Conservation (phyloP, 495 filamentous ascomycete genomes). For the Penicillium flavigenum region DNA sequence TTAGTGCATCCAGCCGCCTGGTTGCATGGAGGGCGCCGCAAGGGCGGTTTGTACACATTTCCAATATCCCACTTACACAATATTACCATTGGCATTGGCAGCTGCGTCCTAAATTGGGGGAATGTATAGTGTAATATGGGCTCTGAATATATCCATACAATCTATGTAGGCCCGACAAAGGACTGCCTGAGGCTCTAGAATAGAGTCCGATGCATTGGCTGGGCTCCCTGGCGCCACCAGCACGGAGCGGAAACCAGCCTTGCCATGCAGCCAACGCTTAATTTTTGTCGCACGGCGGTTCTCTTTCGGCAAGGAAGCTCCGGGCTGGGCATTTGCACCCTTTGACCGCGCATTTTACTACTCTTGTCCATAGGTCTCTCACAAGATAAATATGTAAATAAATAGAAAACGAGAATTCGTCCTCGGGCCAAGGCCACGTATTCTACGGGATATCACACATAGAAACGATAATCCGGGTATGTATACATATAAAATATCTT, state of each 20-base stretch:
- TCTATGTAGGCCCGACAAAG: background rate
- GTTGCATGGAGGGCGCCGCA: slow-evolving; percentile 16
- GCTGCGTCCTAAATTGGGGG: slow-evolving; percentile 1
- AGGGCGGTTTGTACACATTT: slow-evolving; percentile 6
- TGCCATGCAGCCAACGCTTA: slow-evolving; percentile 22
- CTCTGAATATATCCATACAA: background rate
- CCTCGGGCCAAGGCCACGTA: slow-evolving; percentile 6
- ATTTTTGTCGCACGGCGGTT: slow-evolving; percentile 8
- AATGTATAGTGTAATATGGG: background rate
- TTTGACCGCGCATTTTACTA: background rate
- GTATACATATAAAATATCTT: slow-evolving; percentile 11
- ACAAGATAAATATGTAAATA: background rate
- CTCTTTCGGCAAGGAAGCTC: background rate
- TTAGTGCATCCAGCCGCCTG: slow-evolving; percentile 20
- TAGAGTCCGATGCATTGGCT: slow-evolving; percentile 9
- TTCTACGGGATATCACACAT: background rate
- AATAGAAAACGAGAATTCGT: background rate
- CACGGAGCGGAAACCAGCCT: slow-evolving; percentile 18
- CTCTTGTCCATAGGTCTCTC: background rate
- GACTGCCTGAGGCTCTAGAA: background rate
- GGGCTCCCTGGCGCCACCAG: slow-evolving; percentile 21
- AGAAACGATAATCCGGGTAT: slow-evolving; percentile 2
- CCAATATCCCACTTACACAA: slow-evolving; percentile 1
- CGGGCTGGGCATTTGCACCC: background rate
- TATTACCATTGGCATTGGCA: slow-evolving; percentile 7